phyloP scores from a whole-genome alignment of 108 stramenopile genomes.

The Fistulifera pelliculosa region DNA sequence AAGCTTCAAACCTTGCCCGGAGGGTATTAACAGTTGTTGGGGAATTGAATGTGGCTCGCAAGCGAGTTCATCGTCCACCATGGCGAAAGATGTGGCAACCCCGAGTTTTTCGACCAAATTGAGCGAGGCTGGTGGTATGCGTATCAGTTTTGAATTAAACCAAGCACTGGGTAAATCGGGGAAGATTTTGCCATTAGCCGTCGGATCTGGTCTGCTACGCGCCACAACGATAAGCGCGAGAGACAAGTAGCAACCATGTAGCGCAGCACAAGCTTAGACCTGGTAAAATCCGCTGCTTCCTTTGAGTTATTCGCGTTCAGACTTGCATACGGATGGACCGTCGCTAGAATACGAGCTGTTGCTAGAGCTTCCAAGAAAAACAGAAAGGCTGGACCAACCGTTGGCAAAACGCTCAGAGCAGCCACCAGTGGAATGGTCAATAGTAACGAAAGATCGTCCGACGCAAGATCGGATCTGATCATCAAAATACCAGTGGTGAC shows the following conservation, averaged over 20 bases:
- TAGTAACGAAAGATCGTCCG: conserved; percentile 16
- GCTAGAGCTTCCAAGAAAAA: conserved; percentile 63
- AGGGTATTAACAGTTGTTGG: conserved; percentile 82
- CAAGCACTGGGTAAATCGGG: conserved; percentile 8
- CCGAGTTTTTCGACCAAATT: conserved; percentile 73
- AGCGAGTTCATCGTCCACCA: conserved; percentile 82
- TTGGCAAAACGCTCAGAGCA: conserved; percentile 47
- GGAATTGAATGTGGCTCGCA: conserved; percentile 74
- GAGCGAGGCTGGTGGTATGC: conserved; percentile 62
- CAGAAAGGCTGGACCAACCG: conserved; percentile 46
- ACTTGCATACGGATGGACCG: conserved; percentile 55
- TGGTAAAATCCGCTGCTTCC: not conserved
- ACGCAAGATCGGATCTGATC: conserved; percentile 20
- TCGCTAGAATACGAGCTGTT: conserved; percentile 58
- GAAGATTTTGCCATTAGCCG: not conserved
- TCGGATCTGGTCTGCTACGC: conserved; percentile 2
- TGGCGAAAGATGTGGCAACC: conserved; percentile 57
- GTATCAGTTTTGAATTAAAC: conserved; percentile 19
- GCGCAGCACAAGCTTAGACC: conserved; percentile 23
- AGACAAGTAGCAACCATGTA: conserved; percentile 50
- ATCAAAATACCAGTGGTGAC: conserved; percentile 34
- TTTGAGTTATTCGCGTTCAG: not conserved
- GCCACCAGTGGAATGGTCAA: conserved; percentile 57
- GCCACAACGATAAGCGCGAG: conserved; percentile 43
- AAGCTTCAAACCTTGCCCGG: conserved; percentile 69